Base-by-base conservation (phyloP, 768 basidiomycete genomes). In the Boletus sp. region DNA sequence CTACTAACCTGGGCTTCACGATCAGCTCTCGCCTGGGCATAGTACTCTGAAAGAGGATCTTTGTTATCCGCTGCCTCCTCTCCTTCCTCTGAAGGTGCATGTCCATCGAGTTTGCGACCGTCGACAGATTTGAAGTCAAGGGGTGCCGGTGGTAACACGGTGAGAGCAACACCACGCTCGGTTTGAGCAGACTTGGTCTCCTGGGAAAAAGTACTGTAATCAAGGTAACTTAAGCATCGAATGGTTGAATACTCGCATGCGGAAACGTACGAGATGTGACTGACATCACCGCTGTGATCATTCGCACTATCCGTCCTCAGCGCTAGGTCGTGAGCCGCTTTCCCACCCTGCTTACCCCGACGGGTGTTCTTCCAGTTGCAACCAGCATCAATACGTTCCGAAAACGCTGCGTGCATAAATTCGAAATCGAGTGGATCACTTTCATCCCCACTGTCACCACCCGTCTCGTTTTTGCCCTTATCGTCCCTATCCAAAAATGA, bases 21-120 rank as follows among this genome's bases (percentile, higher is more conserved):
- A 39, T 82, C 79, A 17, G 76, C 80, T 47, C 71, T 78, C 2
- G 87, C 89, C 61, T 77, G 71, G 4, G 73, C 77, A 63, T 89
- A 90, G 63, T 86, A 89, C 58, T 84, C 80, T 1, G 81, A 80
- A 51, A 90, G 72, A 0, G 89, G 86, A 65, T 90, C 88, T 39
- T 58, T 60, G 14, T 20, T 53, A 36, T 58, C 62, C 14, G 29
- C 35, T 30, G 47, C 39, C 32, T 45, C 58, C 29, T 37, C 44
- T n/a, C 8, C 57, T 39, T 46, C 49, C 20, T 40, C 46, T 17
- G 47, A 47, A 40, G 9, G 36, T 33, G 50, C 55, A 39, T 8
- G 52, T 2, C 35, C 51, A n/a, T 52, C 41, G 28, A 28, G n/a
- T 28, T 55, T 59, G 37, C 33, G 50, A 37, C 46, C 24, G 5